These are phyloP conservation scores for Blastocrithidia nonstop DNA, from an alignment of 208 protist genomes.

Conservation along the genomic window DNA sequence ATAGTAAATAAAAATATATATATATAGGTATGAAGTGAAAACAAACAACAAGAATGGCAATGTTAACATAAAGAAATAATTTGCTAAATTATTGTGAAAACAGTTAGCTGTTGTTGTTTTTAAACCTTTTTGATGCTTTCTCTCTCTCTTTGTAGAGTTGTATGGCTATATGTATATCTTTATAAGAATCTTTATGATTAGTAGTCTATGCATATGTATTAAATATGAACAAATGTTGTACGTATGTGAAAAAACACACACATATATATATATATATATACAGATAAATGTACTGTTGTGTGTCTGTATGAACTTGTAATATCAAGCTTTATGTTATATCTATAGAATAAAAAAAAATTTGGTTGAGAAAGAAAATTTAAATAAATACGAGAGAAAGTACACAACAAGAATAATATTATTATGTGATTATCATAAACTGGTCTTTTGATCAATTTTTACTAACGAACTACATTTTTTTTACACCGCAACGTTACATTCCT, in stretches of 20 bases:
- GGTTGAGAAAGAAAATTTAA: too few relatives aligned
- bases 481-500: neutral
- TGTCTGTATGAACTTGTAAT: neutral
- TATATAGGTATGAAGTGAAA: too few relatives aligned
- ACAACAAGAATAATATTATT: neutral
- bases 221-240: too few relatives aligned
- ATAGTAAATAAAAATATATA: too few relatives aligned
- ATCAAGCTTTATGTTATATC: neutral
- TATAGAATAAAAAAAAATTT: neutral
- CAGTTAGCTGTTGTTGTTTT: neutral
- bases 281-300: neutral
- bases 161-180: neutral
- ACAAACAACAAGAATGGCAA: too few relatives aligned
- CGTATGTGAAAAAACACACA: too few relatives aligned
- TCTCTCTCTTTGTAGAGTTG: too few relatives aligned
- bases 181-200: neutral
- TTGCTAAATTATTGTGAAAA: too few relatives aligned
- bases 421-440: too few relatives aligned
- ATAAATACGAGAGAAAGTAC: neutral
- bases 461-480: neutral
- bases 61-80: too few relatives aligned
- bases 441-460: too few relatives aligned
- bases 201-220: neutral
- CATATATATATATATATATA: conserved; percentile 1
- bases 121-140: neutral